Evolutionary conservation across 108 stramenopile species (phyloP), one percentile per base, ranked within the genome.

Genomic region (Nitzschia sp.): DNA sequence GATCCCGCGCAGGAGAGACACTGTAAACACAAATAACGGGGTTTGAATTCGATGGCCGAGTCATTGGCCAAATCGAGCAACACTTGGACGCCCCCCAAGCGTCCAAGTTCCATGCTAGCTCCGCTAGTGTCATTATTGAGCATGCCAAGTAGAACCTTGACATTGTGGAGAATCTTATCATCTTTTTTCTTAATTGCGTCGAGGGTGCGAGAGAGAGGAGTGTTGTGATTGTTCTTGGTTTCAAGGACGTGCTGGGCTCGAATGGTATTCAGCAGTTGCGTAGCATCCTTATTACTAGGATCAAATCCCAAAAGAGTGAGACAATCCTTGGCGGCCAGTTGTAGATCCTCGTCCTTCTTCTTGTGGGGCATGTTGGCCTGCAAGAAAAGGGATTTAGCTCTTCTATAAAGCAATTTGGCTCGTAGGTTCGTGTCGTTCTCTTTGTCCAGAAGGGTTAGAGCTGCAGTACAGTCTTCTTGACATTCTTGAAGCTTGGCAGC

Each of bases 241-340:
- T 82, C 65, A 23, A 66, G 24, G 19, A 71, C 84, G 77, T 90
- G 85, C 31, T 78, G 66, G 13, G 73, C 66, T 51, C 86, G 84
- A 30, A 92, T 77, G 1, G 78, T 70, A 25, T 77, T 61, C 53
- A 92, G 61, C 51, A 95, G 71, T 27, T 76, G 33, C 8, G 70
- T 74, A 8, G 93, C 93, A 35, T 87, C 85, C 49, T 79, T 81
- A 46, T 94, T 94, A 13, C 67, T 67, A 1, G 83, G 45, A 71
- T 94, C 90, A 64, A 88, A 80, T 0, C 83, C 80, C 19, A 95
- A 66, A 26, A 90, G 33, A 2, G 46, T 32, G 9, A 91, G 62
- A 32, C 91, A 73, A 68, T 95, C 93, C 53, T 86, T 87, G 48
- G 90, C 90, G 3, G 93, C 87, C 9, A 74, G 45, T 28, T 91